A percentile compares a stretch with the other conserved stretches of the same genome.
These are phyloP conservation scores for Colletotrichum horii DNA, from an alignment of 2,329 filamentous ascomycete species.

Conservation along the genomic window DNA sequence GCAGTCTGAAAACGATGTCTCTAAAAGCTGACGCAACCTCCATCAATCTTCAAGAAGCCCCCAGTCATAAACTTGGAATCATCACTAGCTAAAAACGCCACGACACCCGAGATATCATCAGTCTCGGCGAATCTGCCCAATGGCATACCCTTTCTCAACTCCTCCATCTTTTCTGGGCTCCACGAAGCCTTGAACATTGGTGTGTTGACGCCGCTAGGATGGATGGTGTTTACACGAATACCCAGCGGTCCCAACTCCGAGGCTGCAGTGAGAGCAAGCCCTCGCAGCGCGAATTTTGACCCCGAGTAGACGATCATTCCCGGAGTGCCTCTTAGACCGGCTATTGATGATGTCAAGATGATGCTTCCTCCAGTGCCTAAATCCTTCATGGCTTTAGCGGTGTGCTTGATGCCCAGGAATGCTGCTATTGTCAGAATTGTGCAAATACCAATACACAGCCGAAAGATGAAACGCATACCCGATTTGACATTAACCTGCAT, in stretches of 20 bases:
- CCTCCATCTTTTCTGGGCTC: neutral
- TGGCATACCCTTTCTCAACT: neutral
- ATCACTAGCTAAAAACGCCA: neutral
- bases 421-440: neutral
- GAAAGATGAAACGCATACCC: neutral
- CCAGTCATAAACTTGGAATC: neutral
- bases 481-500: neutral
- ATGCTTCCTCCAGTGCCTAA: neutral
- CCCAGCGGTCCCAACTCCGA: neutral
- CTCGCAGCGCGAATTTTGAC: neutral
- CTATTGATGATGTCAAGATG: neutral
- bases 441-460: neutral
- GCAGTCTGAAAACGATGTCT: accelerated
- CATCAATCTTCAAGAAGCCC: neutral
- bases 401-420: neutral
- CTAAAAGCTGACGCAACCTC: neutral
- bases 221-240: neutral
- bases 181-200: neutral
- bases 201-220: neutral
- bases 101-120: neutral
- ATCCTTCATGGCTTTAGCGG: neutral
- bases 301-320: neutral
- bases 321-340: neutral
- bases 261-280: neutral
- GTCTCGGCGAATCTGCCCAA: neutral